These are phyloP conservation scores for Populus euphratica DNA, from an alignment of 345 rosid genomes.

Conservation along the genomic window DNA sequence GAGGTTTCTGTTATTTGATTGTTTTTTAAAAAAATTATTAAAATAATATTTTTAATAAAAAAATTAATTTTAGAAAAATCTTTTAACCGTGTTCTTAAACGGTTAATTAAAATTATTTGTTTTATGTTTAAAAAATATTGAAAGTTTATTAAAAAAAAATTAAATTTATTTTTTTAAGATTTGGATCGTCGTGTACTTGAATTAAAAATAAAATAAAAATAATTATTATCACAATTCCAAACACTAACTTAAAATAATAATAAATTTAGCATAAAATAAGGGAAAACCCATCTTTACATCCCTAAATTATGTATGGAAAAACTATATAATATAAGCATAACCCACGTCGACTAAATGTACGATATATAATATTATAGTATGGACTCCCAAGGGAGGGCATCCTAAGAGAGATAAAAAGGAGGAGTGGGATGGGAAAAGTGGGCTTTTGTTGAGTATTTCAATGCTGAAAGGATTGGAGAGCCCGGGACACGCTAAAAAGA, in stretches of 20 bases:
- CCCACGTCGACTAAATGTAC: neutral
- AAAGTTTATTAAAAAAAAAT: too few species aligned
- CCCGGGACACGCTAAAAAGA: constrained; percentile 36
- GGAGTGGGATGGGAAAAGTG: constrained; percentile 7
- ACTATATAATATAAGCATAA: neutral
- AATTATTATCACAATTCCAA: rapidly evolving
- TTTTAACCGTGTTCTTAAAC: too few species aligned
- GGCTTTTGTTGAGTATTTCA: constrained; percentile 17
- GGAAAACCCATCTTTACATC: neutral
- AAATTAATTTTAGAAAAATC: too few species aligned
- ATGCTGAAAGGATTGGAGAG: constrained; percentile 14
- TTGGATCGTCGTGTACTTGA: rapidly evolving
- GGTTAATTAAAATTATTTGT: too few species aligned
- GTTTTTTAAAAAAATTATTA: too few species aligned
- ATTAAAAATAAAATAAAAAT: too few species aligned
- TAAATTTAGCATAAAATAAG: neutral
- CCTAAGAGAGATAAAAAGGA: neutral
- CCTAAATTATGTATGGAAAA: neutral
- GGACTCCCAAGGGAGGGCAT: too few species aligned
- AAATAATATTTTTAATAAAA: too few species aligned
- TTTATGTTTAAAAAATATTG: too few species aligned
- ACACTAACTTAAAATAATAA: neutral
- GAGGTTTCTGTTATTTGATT: too few species aligned
- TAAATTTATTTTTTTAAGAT: too few species aligned
- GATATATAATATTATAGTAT: too few species aligned